phyloP scores from a whole-genome alignment of 2,329 filamentous ascomycete species.

The Monilinia polystroma region DNA sequence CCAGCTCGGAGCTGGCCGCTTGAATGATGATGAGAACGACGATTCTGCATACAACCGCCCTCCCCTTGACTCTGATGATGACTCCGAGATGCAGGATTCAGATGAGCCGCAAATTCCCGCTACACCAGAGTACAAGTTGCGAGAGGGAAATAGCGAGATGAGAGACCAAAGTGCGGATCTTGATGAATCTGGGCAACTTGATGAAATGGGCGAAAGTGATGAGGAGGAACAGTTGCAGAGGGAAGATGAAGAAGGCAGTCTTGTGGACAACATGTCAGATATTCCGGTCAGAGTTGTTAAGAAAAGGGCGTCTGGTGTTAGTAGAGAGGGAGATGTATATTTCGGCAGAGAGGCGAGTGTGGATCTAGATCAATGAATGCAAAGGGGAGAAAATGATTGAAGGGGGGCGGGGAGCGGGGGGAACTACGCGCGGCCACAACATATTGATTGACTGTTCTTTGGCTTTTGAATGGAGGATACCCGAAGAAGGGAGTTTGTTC shows the following conservation, averaged over 20 bases:
- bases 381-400: background rate
- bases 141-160: slow-evolving; percentile 2
- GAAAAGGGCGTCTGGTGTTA: slow-evolving; percentile 1
- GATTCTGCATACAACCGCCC: background rate
- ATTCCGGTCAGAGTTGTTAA: slow-evolving; percentile 9
- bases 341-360: slow-evolving; percentile 4
- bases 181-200: slow-evolving; percentile 4
- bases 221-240: background rate
- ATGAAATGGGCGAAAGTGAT: background rate
- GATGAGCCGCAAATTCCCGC: slow-evolving; percentile 11
- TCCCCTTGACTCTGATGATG: slow-evolving; percentile 1
- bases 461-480: slow-evolving; percentile 8
- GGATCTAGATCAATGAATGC: slow-evolving; percentile 1
- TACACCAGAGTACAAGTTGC: slow-evolving; percentile 10
- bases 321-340: background rate
- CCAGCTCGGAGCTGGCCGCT: background rate
- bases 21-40: background rate
- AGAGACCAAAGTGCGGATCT: slow-evolving; percentile 4
- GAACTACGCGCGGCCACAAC: background rate
- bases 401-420: too few species aligned
- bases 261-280: slow-evolving; percentile 18
- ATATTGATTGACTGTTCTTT: background rate
- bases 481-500: background rate
- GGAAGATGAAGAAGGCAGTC: slow-evolving; percentile 11
- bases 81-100: slow-evolving; percentile 14